phyloP scores from a whole-genome alignment of 192 early-diverging fungal genomes.

The Backusella tuberculispora region DNA sequence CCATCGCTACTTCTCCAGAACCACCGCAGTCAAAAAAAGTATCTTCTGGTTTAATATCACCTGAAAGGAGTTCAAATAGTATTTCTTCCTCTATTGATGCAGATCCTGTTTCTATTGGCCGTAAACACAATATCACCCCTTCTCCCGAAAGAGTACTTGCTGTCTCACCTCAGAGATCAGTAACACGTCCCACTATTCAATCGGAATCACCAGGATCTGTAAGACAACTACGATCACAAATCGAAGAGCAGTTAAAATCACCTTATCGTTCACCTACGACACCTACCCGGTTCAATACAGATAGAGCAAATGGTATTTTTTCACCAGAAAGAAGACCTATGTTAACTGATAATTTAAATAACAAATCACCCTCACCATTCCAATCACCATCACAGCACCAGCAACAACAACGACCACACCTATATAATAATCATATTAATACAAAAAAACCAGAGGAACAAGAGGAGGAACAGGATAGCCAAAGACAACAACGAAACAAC shows the following conservation, averaged over 20 bases:
- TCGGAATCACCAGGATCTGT: not conserved
- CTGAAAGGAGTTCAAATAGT: slow-evolving; percentile 1
- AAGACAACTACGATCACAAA: not conserved
- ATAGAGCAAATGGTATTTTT: not conserved
- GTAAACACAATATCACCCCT: slow-evolving; percentile 15
- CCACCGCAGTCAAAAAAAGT: not conserved
- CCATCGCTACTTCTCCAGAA: not conserved
- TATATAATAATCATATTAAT: no score
- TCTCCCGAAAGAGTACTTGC: not conserved
- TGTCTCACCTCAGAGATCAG: not conserved
- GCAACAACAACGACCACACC: not conserved
- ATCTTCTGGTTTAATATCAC: not conserved
- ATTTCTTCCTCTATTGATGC: slow-evolving; percentile 10
- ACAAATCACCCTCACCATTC: not conserved
- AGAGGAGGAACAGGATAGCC: no score
- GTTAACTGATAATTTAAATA: not conserved
- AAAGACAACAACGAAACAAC: not conserved
- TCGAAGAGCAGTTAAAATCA: not conserved
- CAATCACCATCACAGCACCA: not conserved
- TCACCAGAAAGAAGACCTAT: not conserved
- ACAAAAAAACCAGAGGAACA: no score
- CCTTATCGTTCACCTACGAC: slow-evolving; percentile 1
- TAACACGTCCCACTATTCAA: not conserved
- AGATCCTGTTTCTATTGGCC: slow-evolving; percentile 9
- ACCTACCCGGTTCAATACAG: not conserved